phyloP scores from a whole-genome alignment of 805 yeast species.

The Wickerhamomyces pijperi region DNA sequence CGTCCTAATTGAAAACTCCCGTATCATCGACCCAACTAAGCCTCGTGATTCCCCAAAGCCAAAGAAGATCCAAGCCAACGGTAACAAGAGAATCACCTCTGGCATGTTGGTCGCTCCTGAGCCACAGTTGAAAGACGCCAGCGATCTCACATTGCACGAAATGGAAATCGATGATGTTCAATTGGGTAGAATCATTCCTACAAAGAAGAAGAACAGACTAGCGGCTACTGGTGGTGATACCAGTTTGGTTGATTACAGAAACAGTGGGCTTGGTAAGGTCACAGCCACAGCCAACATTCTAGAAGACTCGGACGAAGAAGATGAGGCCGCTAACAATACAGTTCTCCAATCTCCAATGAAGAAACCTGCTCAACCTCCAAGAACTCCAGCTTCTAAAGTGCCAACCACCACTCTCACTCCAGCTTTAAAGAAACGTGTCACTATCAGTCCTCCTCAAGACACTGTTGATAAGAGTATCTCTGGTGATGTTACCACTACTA shows the following conservation, averaged over 20 bases:
- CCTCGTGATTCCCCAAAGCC: constrained; percentile 5
- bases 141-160: constrained; percentile 26
- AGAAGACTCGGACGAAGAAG: background rate
- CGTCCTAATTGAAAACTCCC: background rate
- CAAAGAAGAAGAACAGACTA: constrained; percentile 4
- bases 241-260: background rate
- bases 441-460: background rate
- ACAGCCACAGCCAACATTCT: background rate
- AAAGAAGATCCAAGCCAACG: constrained; percentile 7
- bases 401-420: background rate
- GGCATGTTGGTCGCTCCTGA: constrained; percentile 34
- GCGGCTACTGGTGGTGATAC: constrained; percentile 3
- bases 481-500: background rate
- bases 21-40: constrained; percentile 14
- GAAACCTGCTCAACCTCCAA: background rate
- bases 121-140: constrained; percentile 29
- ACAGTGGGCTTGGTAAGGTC: too few species aligned
- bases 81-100: constrained; percentile 28
- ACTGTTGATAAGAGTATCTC: background rate
- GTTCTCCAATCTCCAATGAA: constrained; percentile 1
- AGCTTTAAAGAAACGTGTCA: background rate
- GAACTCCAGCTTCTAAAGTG: background rate
- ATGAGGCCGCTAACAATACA: background rate
- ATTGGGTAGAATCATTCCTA: constrained; percentile 13
- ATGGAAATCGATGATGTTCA: constrained; percentile 21